These are phyloP conservation scores for Immersiella caudata DNA, from an alignment of 495 filamentous ascomycete species.

Conservation along the genomic window DNA sequence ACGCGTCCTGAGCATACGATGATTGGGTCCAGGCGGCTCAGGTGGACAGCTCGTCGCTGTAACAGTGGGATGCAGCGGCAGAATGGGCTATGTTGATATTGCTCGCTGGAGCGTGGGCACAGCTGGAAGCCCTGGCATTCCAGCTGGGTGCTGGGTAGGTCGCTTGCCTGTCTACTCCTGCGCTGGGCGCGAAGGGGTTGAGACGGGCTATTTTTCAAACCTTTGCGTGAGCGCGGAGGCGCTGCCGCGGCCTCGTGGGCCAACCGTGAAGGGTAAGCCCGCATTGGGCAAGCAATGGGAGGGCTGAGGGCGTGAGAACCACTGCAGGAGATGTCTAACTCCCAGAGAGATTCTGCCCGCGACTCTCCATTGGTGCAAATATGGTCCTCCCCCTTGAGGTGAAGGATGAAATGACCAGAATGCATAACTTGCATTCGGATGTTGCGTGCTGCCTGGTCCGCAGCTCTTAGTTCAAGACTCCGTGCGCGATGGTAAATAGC, in stretches of 20 bases:
- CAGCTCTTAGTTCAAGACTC: no score
- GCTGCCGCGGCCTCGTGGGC: neutral
- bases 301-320: neutral
- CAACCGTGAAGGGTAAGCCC: neutral
- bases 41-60: neutral
- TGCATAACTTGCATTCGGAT: no score
- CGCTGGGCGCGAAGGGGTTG: constrained; percentile 7
- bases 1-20: neutral
- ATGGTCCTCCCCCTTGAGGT: no score
- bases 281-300: neutral
- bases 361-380: no score
- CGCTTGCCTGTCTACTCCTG: neutral
- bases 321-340: no score
- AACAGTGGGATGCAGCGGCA: neutral
- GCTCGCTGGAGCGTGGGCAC: neutral
- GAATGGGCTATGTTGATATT: neutral
- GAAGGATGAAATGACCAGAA: no score
- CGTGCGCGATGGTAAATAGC: no score
- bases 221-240: neutral
- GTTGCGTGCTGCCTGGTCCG: no score
- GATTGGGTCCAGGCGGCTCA: neutral
- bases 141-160: neutral
- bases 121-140: neutral
- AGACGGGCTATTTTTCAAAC: neutral
- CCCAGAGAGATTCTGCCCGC: no score